phyloP scores from a whole-genome alignment of 495 filamentous ascomycete species.

The Penicillium simplicissimum region DNA sequence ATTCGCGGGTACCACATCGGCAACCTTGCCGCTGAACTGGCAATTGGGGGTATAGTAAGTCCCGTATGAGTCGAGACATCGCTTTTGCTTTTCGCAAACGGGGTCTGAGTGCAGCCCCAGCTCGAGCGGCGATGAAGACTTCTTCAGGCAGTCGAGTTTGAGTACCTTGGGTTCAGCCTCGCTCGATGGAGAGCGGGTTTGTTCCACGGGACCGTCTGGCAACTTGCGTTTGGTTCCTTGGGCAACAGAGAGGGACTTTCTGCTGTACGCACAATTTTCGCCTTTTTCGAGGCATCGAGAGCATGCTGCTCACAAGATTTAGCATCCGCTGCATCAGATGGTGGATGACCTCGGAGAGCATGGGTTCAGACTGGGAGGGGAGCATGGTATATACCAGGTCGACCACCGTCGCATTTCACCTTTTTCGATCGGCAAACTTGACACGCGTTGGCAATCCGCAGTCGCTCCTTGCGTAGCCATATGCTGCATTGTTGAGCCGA shows the following conservation, averaged over 20 bases:
- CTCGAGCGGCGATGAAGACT: background rate
- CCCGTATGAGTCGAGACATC: background rate
- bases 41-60: background rate
- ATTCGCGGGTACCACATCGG: background rate
- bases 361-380: background rate
- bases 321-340: background rate
- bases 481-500: background rate
- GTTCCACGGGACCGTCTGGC: background rate
- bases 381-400: background rate
- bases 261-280: background rate
- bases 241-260: background rate
- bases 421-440: background rate
- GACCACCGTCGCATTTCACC: conserved; percentile 3
- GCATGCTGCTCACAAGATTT: background rate
- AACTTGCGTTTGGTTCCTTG: background rate
- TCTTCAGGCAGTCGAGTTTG: background rate
- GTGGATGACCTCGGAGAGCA: background rate
- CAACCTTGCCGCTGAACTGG: background rate
- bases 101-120: background rate
- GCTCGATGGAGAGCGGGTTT: background rate
- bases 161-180: background rate
- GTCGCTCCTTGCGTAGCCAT: background rate
- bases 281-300: background rate
- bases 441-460: background rate
- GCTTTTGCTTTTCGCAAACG: background rate